Conservation (phyloP, 306 rosid genomes). For the Cicer chorassanicum region DNA sequence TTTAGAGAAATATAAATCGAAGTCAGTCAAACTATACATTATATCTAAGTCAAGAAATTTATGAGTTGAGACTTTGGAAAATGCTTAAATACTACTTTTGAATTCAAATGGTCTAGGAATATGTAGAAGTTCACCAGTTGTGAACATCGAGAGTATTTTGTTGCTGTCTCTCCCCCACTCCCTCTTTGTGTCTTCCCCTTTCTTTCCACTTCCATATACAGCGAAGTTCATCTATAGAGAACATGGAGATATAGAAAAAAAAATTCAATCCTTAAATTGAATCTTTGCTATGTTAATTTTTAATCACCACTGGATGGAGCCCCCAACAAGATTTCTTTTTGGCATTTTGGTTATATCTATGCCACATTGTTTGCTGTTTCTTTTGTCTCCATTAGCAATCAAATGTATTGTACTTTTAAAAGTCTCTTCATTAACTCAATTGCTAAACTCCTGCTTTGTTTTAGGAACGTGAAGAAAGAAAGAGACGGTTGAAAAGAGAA, state of each 20-base stretch:
- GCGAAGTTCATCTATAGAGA: constrained; percentile 2
- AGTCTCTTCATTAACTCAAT: constrained; percentile 22
- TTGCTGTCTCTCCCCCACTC: background rate
- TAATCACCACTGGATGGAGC: constrained; percentile 18
- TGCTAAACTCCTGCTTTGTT: constrained; percentile 43
- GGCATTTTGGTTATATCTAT: constrained; percentile 12
- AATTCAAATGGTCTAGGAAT: constrained; percentile 24
- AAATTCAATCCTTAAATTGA: background rate
- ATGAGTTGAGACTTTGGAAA: background rate
- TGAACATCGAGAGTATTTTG: constrained; percentile 25
- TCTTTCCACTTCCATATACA: constrained; percentile 25
- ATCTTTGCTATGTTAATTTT: constrained; percentile 24
- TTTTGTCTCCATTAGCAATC: constrained; percentile 13
- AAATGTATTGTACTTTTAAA: constrained; percentile 27
- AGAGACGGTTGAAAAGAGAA: constrained; percentile 75
- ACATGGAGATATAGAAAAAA: constrained; percentile 5
- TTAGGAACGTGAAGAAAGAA: constrained; percentile 96
- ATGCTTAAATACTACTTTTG: constrained; percentile 25
- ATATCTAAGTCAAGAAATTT: background rate
- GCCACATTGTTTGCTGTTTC: constrained; percentile 1
- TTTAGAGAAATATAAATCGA: background rate
- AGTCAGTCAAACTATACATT: constrained; percentile 12
- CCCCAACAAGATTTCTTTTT: background rate
- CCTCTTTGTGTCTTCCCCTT: background rate
- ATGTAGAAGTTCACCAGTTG: constrained; percentile 27